Percentiles rank a stretch among this genome's conserved stretches.
These are phyloP conservation scores for Cryptosporidium baileyi DNA, from an alignment of 169 alveolate species.

Conservation along the genomic window DNA sequence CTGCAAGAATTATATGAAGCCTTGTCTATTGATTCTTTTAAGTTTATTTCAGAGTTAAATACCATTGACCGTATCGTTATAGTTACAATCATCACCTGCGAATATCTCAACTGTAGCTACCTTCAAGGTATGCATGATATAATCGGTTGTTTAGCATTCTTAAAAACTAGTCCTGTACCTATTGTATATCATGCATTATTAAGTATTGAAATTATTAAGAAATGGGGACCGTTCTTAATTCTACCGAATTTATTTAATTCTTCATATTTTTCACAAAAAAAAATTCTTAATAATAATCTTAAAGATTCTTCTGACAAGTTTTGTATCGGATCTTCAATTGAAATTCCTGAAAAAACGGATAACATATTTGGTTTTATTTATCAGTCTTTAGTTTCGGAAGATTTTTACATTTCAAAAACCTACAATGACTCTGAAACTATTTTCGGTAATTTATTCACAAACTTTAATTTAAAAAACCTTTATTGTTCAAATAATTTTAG, in stretches of 20 bases:
- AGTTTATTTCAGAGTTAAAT: background rate
- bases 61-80: slow-evolving; percentile 22
- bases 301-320: background rate
- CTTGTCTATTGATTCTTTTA: background rate
- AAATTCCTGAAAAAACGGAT: background rate
- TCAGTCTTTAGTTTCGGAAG: slow-evolving; percentile 1
- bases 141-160: slow-evolving; percentile 40
- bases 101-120: slow-evolving; percentile 23
- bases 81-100: slow-evolving; percentile 37
- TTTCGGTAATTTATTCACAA: background rate
- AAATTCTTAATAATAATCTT: background rate
- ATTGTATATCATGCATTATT: background rate
- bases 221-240: slow-evolving; percentile 33
- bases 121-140: slow-evolving; percentile 67
- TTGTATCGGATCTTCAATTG: too few species aligned
- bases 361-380: background rate
- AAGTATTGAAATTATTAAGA: slow-evolving; percentile 2
- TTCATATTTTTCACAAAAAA: background rate
- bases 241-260: background rate
- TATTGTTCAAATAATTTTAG: background rate
- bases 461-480: background rate
- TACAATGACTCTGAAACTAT: background rate
- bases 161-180: slow-evolving; percentile 2
- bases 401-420: background rate
- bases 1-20: background rate